phyloP scores from a whole-genome alignment of 2,329 filamentous ascomycete species.

The Exophiala sp. region DNA sequence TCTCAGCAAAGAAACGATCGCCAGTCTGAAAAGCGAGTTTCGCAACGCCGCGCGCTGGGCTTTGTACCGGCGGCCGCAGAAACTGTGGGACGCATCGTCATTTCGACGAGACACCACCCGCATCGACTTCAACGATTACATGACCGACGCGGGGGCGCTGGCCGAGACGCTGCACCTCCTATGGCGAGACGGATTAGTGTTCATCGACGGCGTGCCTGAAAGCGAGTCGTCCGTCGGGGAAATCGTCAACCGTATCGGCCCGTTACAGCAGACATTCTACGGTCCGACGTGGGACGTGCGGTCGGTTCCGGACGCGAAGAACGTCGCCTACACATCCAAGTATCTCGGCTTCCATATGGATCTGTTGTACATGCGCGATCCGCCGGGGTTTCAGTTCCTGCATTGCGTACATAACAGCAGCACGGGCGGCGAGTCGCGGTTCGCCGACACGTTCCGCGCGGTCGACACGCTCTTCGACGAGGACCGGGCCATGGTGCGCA shows the following conservation, averaged over 20 bases:
- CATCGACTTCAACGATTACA: slow-evolving; percentile 66
- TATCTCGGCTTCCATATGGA: slow-evolving; percentile 90
- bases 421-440: slow-evolving; percentile 76
- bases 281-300: slow-evolving; percentile 85
- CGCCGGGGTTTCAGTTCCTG: slow-evolving; percentile 77
- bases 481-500: slow-evolving; percentile 30
- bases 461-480: slow-evolving; percentile 40
- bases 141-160: slow-evolving; percentile 54
- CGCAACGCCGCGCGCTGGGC: slow-evolving; percentile 22
- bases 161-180: slow-evolving; percentile 58
- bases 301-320: slow-evolving; percentile 74
- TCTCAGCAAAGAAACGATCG: slow-evolving; percentile 11
- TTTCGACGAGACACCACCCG: slow-evolving; percentile 49
- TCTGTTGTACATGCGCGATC: slow-evolving; percentile 73
- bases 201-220: slow-evolving; percentile 67
- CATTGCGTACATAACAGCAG: slow-evolving; percentile 81
- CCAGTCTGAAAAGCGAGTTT: slow-evolving; percentile 11
- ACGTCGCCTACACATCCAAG: slow-evolving; percentile 81
- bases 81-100: slow-evolving; percentile 35
- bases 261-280: slow-evolving; percentile 81
- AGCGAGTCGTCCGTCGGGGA: slow-evolving; percentile 58
- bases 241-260: slow-evolving; percentile 68
- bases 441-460: slow-evolving; percentile 67
- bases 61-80: slow-evolving; percentile 36
- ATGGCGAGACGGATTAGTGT: slow-evolving; percentile 63